phyloP scores from a whole-genome alignment of 768 basidiomycete genomes.

The Rhodosporidiobolus odoratus region DNA sequence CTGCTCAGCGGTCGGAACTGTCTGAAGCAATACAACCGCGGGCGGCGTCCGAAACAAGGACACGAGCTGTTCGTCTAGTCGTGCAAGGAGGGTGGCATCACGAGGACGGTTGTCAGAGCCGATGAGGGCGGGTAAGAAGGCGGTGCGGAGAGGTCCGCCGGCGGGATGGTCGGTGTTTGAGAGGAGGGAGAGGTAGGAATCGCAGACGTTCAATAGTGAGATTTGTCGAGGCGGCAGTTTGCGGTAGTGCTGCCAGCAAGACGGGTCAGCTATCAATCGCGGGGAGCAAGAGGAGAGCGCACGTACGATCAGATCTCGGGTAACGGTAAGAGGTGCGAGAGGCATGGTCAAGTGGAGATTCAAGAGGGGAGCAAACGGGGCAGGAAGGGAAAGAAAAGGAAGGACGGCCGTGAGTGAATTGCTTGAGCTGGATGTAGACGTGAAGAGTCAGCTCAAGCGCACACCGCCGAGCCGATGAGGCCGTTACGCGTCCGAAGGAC shows the following conservation, averaged over 20 bases:
- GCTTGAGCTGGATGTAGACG: too few species aligned
- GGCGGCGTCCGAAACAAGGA: slow-evolving; percentile 9
- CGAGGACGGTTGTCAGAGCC: background rate
- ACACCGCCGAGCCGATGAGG: too few species aligned
- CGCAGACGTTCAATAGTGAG: slow-evolving; percentile 8
- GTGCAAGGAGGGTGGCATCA: background rate
- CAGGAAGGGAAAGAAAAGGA: background rate
- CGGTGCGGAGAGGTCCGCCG: slow-evolving; percentile 12
- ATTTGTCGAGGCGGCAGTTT: slow-evolving; percentile 10
- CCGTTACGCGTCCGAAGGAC: too few species aligned
- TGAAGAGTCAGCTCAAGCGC: too few species aligned
- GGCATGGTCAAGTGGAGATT: background rate
- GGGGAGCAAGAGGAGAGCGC: background rate
- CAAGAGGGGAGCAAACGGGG: background rate
- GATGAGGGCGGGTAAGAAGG: slow-evolving; percentile 28
- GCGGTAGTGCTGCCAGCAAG: slow-evolving; percentile 20
- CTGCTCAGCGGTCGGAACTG: slow-evolving; percentile 6
- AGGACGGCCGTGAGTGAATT: background rate
- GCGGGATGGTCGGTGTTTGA: background rate
- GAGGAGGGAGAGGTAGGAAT: slow-evolving; percentile 28
- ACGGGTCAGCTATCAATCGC: background rate
- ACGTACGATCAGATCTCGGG: slow-evolving; percentile 23
- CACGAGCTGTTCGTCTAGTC: slow-evolving; percentile 8
- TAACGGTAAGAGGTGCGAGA: background rate
- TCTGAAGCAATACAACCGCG: slow-evolving; percentile 20